Percentiles rank a stretch among this genome's conserved stretches.
These are phyloP conservation scores for Massariosphaeria phaeospora DNA, from an alignment of 495 filamentous ascomycete genomes.

Conservation along the genomic window DNA sequence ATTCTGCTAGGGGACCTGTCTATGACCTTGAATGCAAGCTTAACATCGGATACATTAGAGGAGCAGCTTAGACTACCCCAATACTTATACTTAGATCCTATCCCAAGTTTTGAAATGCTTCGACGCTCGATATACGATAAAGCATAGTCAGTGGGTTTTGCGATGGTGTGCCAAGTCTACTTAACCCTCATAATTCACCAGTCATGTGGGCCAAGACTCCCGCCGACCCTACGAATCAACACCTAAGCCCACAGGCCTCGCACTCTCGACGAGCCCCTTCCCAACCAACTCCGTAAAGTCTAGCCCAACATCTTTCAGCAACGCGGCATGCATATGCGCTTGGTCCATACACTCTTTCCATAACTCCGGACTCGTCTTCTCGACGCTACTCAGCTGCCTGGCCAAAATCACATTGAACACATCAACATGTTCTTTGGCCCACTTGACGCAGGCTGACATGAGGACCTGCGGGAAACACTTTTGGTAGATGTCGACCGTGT, in stretches of 20 bases:
- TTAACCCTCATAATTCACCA: no score
- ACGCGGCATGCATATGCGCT: conserved; percentile 70
- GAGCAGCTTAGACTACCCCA: no score
- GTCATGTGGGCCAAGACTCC: no score
- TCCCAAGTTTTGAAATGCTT: no score
- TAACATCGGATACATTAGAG: no score
- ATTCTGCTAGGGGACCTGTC: no score
- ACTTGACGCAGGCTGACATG: conserved; percentile 89
- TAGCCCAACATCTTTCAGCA: conserved; percentile 79
- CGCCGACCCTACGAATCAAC: no score
- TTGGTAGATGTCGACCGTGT: conserved; percentile 84
- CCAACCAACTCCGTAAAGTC: conserved; percentile 76
- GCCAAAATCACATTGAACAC: conserved; percentile 78
- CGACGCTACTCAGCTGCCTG: conserved; percentile 77
- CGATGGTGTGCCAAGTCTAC: no score
- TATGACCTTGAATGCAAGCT: no score
- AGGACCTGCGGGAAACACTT: conserved; percentile 79
- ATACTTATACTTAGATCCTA: no score
- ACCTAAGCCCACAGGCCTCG: conserved; percentile 21
- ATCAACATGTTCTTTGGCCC: conserved; percentile 89
- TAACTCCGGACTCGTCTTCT: conserved; percentile 58
- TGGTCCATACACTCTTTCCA: conserved; percentile 81
- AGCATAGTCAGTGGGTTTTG: no score
- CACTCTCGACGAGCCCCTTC: conserved; percentile 13
- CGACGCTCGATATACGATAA: no score